Evolutionary conservation across 208 protist genomes (phyloP), one percentile per base, ranked within the genome.

Genomic region (Crithidia expoeki): DNA sequence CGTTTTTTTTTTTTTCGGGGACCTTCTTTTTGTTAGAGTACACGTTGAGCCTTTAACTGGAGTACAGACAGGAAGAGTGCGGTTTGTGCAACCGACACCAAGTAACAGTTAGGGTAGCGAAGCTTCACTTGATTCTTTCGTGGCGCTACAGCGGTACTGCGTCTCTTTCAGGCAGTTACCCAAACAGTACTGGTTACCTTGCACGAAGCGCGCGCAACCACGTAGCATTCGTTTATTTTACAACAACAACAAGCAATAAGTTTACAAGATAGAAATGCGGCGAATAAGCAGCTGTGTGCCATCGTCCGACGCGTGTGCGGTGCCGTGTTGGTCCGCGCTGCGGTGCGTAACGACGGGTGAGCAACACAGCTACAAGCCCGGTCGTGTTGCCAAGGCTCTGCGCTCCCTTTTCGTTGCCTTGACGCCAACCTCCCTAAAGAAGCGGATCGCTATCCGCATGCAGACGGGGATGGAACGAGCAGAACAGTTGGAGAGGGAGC

Each of bases 301-400:
- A 23, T 59, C 64, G 4, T 44, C 36, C 0, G n/a, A 50, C 10
- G 2, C 27, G 7, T 61, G 33, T 17, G 2, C 42, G 27, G 16
- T 38, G 40, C 64, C 64, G 27, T 58, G 64, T 52, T 50, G 52
- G 53, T 40, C 53, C 1, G 50, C 64, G 40, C 28, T 62, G 51
- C 62, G 72, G 2, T 60, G 52, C 6, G 72, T 69, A 10, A 89
- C 86, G 7, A 94, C 89, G 2, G 89, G 89, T 0, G 76, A 80
- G 3, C 75, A 76, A 77, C 76, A 94, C 68, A 88, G 80, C 58
- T 94, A 91, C 74, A 76, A 76, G 53, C 89, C 89, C 2, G 89
- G 89, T 0, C 78, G 52, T 30, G 44, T 93, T 17, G 77, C 83
- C 1, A 49, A 55, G 17, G 59, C 58, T 4, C 30, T 92, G 21